Conservation (phyloP, 139 green algal genomes). For the Tetraselmis chui region DNA sequence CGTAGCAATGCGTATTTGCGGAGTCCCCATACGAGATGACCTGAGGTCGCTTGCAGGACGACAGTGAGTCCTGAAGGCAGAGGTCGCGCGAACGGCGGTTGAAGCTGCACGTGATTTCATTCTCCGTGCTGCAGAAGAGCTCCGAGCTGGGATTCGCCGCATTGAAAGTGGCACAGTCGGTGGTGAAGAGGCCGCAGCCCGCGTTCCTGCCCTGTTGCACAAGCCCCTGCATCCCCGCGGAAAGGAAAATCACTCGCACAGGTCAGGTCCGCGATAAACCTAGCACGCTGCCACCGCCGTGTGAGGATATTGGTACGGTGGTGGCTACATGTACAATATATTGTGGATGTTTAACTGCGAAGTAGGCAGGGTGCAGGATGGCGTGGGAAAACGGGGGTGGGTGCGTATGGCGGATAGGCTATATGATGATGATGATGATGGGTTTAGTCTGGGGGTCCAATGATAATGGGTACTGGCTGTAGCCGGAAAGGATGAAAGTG, state of each 20-base stretch:
- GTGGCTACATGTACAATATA: background rate
- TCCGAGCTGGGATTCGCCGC: background rate
- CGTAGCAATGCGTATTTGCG: background rate
- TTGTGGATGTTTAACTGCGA: background rate
- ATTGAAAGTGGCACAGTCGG: background rate
- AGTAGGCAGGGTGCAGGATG: background rate
- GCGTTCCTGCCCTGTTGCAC: background rate
- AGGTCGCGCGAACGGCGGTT: background rate
- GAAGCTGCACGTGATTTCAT: background rate
- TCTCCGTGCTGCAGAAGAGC: background rate
- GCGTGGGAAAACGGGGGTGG: too few species aligned
- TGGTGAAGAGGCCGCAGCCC: background rate
- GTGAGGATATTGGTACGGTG: background rate
- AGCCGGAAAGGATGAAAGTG: too few species aligned
- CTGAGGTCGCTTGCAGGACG: background rate
- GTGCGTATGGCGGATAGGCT: background rate
- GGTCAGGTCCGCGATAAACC: background rate
- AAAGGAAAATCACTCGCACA: too few species aligned
- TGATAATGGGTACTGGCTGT: background rate
- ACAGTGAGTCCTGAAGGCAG: background rate
- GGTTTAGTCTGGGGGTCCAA: background rate
- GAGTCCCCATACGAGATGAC: background rate
- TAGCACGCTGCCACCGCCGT: too few species aligned
- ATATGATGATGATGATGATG: background rate
- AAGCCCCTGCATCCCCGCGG: too few species aligned